phyloP scores from a whole-genome alignment of 2,329 filamentous ascomycete species.

The Arthrobotrys iridis region DNA sequence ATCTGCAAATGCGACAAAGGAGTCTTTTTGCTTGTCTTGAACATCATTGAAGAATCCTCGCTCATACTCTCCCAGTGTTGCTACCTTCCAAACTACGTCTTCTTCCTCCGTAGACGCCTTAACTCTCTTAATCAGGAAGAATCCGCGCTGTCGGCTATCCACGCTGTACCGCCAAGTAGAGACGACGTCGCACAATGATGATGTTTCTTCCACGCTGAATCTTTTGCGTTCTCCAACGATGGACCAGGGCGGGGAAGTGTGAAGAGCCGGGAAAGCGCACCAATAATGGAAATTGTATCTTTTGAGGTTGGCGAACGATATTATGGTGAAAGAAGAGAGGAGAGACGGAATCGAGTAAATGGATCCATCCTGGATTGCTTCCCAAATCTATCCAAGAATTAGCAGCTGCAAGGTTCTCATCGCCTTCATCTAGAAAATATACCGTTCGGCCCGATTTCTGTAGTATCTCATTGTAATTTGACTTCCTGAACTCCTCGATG shows the following conservation, averaged over 20 bases:
- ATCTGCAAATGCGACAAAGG: slow-evolving; percentile 87
- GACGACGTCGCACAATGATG: slow-evolving; percentile 79
- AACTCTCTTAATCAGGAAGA: slow-evolving; percentile 89
- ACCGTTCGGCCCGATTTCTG: slow-evolving; percentile 82
- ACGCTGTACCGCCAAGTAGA: slow-evolving; percentile 87
- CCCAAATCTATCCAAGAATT: slow-evolving; percentile 79
- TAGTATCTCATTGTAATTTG: slow-evolving; percentile 81
- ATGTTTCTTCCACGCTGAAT: slow-evolving; percentile 76
- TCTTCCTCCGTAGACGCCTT: slow-evolving; percentile 59
- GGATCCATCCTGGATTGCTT: slow-evolving; percentile 93
- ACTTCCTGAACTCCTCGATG: slow-evolving; percentile 87
- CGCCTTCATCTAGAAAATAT: slow-evolving; percentile 58
- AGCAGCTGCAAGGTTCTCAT: slow-evolving; percentile 49
- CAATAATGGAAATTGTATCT: slow-evolving; percentile 99
- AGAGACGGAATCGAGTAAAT: slow-evolving; percentile 95
- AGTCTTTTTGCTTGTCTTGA: slow-evolving; percentile 71
- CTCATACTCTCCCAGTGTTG: slow-evolving; percentile 80
- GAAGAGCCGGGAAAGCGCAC: slow-evolving; percentile 93
- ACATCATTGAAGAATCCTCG: slow-evolving; percentile 83
- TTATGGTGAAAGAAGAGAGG: slow-evolving; percentile 84
- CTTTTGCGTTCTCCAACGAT: slow-evolving; percentile 67
- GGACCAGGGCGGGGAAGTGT: slow-evolving; percentile 86
- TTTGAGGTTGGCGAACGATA: slow-evolving; percentile 95
- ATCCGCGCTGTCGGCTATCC: slow-evolving; percentile 87
- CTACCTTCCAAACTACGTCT: slow-evolving; percentile 74